These are phyloP conservation scores for Sphaerobolus stellatus DNA, from an alignment of 1,284 basidiomycete species.

Conservation along the genomic window DNA sequence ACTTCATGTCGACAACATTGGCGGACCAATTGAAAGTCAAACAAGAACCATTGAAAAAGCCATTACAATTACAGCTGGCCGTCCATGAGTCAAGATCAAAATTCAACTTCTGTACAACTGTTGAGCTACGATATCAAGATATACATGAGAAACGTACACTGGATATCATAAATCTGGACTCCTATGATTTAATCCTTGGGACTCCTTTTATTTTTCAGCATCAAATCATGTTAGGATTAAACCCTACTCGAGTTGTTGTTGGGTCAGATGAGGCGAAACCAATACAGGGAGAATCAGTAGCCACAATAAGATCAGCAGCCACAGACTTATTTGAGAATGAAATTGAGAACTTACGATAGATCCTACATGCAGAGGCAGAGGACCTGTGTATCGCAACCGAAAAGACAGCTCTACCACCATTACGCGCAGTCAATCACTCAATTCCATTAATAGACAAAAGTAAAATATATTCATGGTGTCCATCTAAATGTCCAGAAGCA, in stretches of 20 bases:
- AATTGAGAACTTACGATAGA: constrained; percentile 15
- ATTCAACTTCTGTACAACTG: constrained; percentile 3
- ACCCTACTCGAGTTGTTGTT: constrained; percentile 17
- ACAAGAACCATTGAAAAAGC: constrained; percentile 1
- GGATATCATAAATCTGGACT: constrained; percentile 32
- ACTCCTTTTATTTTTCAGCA: constrained; percentile 27
- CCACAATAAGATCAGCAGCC: constrained; percentile 17
- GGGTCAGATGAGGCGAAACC: constrained; percentile 16
- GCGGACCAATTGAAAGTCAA: constrained; percentile 13
- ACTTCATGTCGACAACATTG: constrained; percentile 14
- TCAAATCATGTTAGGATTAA: constrained; percentile 28
- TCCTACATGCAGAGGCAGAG: constrained; percentile 22
- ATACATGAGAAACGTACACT: constrained; percentile 20
- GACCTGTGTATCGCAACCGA: constrained; percentile 24
- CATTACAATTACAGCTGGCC: constrained; percentile 7
- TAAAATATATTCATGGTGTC: constrained; percentile 30
- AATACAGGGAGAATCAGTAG: constrained; percentile 22
- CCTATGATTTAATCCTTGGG: constrained; percentile 32
- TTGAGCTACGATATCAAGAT: not conserved
- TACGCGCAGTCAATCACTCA: constrained; percentile 33
- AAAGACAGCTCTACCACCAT: constrained; percentile 30
- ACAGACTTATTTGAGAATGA: constrained; percentile 16
- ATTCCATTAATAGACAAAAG: constrained; percentile 34
- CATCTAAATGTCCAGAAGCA: constrained; percentile 29
- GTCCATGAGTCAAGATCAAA: not conserved